These are phyloP conservation scores for Melanomma pulvis-pyrius DNA, from an alignment of 495 filamentous ascomycete genomes.

Conservation along the genomic window DNA sequence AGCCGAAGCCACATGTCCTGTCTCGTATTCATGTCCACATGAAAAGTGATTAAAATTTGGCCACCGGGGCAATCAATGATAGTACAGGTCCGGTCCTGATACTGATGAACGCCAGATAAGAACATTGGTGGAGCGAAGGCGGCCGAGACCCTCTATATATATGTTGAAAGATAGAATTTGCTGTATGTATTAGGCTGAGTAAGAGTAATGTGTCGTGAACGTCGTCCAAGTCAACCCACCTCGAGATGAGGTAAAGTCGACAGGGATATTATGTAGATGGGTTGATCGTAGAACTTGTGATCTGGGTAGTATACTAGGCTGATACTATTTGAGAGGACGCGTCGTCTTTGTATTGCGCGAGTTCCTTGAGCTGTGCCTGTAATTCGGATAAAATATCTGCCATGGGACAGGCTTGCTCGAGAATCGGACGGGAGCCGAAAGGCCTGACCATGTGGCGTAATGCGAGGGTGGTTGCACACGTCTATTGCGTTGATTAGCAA, in stretches of 20 bases:
- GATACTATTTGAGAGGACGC: conserved; percentile 22
- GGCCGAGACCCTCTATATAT: neutral
- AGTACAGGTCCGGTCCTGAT: conserved; percentile 13
- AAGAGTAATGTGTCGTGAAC: neutral
- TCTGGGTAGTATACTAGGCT: conserved; percentile 2
- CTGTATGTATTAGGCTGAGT: neutral
- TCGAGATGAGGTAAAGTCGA: neutral
- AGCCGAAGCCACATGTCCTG: neutral
- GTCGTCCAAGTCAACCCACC: neutral
- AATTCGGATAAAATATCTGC: conserved; percentile 45
- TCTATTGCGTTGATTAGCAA: conserved; percentile 36
- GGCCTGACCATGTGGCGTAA: conserved; percentile 49
- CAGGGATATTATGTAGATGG: conserved; percentile 1
- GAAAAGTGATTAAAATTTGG: conserved; percentile 5
- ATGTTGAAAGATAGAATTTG: neutral
- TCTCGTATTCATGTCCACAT: neutral
- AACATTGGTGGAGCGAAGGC: neutral
- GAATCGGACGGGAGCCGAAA: conserved; percentile 41
- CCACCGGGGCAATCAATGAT: conserved; percentile 33
- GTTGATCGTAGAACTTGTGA: neutral
- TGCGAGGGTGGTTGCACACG: conserved; percentile 47
- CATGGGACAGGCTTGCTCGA: conserved; percentile 48
- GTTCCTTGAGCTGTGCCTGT: conserved; percentile 41
- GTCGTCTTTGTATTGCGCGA: conserved; percentile 36
- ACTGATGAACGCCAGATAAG: conserved; percentile 18